phyloP scores from a whole-genome alignment of 129 eudicot species.

The Chrysanthemum lavandulifolium region DNA sequence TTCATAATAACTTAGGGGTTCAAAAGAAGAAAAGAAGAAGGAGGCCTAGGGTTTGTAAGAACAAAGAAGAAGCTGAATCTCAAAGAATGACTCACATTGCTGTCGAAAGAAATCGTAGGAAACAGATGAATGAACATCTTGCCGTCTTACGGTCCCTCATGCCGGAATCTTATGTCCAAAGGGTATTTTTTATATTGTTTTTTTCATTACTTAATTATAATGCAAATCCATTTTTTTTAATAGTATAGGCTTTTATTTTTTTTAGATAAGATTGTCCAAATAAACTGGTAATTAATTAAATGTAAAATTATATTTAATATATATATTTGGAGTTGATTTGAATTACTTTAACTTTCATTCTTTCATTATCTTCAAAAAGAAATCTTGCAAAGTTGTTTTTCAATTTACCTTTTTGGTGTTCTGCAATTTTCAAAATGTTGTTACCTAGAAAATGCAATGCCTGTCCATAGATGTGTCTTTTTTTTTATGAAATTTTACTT shows the following conservation, averaged over 20 bases:
- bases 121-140: slow-evolving; percentile 93
- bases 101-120: slow-evolving; percentile 88
- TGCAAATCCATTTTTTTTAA: slow-evolving; percentile 5
- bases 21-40: slow-evolving; percentile 78
- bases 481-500: neutral
- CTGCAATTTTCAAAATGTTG: neutral
- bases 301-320: neutral
- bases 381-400: slow-evolving; percentile 15
- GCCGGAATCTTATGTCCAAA: slow-evolving; percentile 94
- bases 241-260: neutral
- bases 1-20: slow-evolving; percentile 36
- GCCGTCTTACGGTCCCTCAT: slow-evolving; percentile 91
- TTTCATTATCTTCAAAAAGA: slow-evolving; percentile 9
- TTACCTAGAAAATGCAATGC: slow-evolving; percentile 18
- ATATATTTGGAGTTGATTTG: neutral
- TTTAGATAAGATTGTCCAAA: neutral
- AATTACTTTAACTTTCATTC: neutral
- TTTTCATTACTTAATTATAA: neutral
- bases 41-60: slow-evolving; percentile 77
- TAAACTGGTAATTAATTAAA: neutral
- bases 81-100: slow-evolving; percentile 98
- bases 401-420: slow-evolving; percentile 10
- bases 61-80: slow-evolving; percentile 92
- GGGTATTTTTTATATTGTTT: slow-evolving; percentile 42
- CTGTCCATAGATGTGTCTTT: neutral